Evolutionary conservation across 495 filamentous ascomycete genomes (phyloP), one percentile per base, ranked within the genome.

Genomic region (Immersiella caudata): DNA sequence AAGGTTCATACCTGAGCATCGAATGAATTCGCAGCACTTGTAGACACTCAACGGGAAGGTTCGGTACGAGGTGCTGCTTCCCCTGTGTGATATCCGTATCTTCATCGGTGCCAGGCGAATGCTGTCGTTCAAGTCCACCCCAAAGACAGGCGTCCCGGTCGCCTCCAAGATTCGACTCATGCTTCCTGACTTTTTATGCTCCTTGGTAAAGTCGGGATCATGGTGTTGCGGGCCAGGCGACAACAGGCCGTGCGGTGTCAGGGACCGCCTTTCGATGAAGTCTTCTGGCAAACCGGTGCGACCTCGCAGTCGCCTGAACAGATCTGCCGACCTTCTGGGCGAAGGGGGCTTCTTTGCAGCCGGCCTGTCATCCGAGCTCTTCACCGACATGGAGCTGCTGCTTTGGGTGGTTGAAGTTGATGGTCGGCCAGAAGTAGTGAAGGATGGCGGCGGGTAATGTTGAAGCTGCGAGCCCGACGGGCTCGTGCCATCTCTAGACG

Each of bases 11-110:
- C 73, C 67, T 24, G 66, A 64, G 1, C 49, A 29, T 8, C 67
- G 71, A 16, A 77, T 77, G 27, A 71, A 77, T 27, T 77, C 73
- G 65, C 70, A 74, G 60, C 71, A 75, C 35, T 75, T 77, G 64
- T 77, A 69, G 4, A 77, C 64, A n/a, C 61, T 49, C 16, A 74
- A 16, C 0, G 75, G 75, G 20, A 71, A 73, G 0, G 67, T 66
- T 6, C 75, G 58, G 8, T 74, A 65, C 25, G 75, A 77, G 1
- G 70, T 73, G 24, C 64, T 60, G 7, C 58, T 60, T 0, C 75
- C 75, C 36, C 68, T 71, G 68, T 77, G 75, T 0, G 73, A 77
- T 18, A 77, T 72, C 33, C 75, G 22, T 56, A 72, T 74, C 33
- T 67, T 69, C 36, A 71, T 73, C 0, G 73, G 75, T 6, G 75